Evolutionary conservation across 1,284 basidiomycete genomes (phyloP).

Genomic region (Microbotryomycetes sp.): DNA sequence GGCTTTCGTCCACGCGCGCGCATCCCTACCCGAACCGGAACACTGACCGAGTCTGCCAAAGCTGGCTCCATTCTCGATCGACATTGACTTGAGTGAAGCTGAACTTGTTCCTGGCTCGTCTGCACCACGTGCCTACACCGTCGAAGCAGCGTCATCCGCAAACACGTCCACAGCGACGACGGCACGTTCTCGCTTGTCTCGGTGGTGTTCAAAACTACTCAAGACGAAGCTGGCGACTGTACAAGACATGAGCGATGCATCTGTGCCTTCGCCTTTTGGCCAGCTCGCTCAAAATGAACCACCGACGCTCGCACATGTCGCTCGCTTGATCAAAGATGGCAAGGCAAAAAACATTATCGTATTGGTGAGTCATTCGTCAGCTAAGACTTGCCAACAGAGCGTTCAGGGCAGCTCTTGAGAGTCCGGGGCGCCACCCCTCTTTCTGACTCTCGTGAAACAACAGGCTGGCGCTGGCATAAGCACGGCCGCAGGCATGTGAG

Average conservation of each 20-base stretch:
- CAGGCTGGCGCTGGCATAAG: constrained; percentile 46
- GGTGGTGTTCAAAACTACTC: neutral
- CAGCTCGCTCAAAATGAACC: neutral
- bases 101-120: neutral
- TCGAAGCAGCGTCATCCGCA: neutral
- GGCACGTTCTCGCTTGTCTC: neutral
- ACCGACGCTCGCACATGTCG: constrained; percentile 36
- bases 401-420: neutral
- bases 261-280: constrained; percentile 4
- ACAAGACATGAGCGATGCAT: neutral
- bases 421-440: too few relatives aligned
- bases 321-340: constrained; percentile 40
- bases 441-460: neutral
- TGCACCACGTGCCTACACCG: too few relatives aligned
- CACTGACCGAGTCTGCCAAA: too few relatives aligned
- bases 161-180: too few relatives aligned
- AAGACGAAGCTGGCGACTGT: neutral
- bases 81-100: neutral
- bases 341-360: constrained; percentile 46
- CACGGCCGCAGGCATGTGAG: constrained; percentile 46
- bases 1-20: neutral
- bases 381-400: neutral
- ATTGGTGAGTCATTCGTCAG: constrained; percentile 38
- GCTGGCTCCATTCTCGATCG: constrained; percentile 1
- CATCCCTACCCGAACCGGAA: too few relatives aligned